Base-by-base conservation (phyloP, 257 asterid genomes). In the Schizonepeta tenuifolia region DNA sequence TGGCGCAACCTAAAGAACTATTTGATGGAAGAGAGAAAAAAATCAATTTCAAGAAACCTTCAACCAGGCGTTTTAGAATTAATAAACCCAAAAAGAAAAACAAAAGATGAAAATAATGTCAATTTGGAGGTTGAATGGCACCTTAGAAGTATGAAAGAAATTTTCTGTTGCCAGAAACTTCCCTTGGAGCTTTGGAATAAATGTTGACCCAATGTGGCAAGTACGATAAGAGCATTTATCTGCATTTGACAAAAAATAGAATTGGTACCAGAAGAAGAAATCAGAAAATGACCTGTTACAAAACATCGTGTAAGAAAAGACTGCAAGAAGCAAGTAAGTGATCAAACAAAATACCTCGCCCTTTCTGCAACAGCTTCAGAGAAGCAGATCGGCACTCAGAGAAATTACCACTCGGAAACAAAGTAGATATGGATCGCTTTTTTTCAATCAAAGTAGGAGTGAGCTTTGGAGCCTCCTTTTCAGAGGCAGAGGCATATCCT, bases 121-220 rank as follows among this genome's bases (percentile, higher is more conserved):
- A 57, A 59, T 31, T 33, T 15, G 14, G 38, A 40, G 20, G 55
- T 22, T 36, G 41, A 49, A 24, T 31, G 64, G 13, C 31, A 94
- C 99, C 97, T 90, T 92, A 43, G 96, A 88, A 58, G 99, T 92
- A 79, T 88, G 89, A 78, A 83, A 95, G 87, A 92, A 95, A 77
- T 88, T 95, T 60, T 95, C 99, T 17, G 99, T 92, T 26, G 99
- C 99, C 77, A 95, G 87, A 82, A 95, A 90, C 58, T 81, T 90
- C 14, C 98, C 97, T 65, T 77, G 88, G 81, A 95, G 98, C 86
- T 90, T 83, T 9, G 99, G 96, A 64, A 92, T 88, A 80, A 82
- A 90, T 60, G 86, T 87, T 46, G 97, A 83, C 15, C 99, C 97
- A 31, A 92, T 83, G 77, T 70, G 51, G 82, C 98, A 93, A 73